phyloP scores from a whole-genome alignment of 164 flowering plant genomes.

The Kalanchoe fedtschenkoi region DNA sequence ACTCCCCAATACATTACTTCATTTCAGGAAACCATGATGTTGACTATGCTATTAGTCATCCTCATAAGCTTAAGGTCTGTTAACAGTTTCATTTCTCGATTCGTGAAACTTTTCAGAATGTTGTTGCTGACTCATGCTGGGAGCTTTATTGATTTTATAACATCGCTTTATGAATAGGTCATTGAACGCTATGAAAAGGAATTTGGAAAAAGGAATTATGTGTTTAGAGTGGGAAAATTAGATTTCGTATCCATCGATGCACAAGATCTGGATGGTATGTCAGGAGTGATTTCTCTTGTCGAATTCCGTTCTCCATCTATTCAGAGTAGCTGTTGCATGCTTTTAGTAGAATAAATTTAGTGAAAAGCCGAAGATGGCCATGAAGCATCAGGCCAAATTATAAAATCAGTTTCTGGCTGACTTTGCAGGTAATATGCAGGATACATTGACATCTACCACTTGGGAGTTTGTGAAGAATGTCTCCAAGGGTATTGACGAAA shows the following conservation, averaged over 20 bases:
- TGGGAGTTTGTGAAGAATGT: constrained; percentile 62
- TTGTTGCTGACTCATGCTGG: neutral
- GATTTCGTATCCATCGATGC: constrained; percentile 77
- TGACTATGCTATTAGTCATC: constrained; percentile 48
- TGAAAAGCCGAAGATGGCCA: neutral
- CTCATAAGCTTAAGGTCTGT: constrained; percentile 51
- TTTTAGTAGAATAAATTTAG: neutral
- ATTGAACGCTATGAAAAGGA: constrained; percentile 52
- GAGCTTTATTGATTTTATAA: neutral
- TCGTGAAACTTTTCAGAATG: neutral
- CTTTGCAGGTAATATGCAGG: constrained; percentile 40
- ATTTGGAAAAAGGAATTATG: constrained; percentile 60
- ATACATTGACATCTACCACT: constrained; percentile 29
- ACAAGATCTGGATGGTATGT: constrained; percentile 74
- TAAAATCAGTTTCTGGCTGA: neutral
- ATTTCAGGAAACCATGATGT: constrained; percentile 87
- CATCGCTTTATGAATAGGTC: constrained; percentile 31
- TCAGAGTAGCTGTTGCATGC: neutral
- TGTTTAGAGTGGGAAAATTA: constrained; percentile 50
- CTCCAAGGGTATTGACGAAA: constrained; percentile 36
- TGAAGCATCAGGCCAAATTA: too few species aligned
- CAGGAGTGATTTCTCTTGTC: constrained; percentile 6
- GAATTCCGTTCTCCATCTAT: neutral
- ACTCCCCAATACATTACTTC: constrained; percentile 34
- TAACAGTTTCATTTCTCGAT: neutral